A percentile compares a stretch with the other conserved stretches of the same genome.
These are phyloP conservation scores for Globisporangium lucens DNA, from an alignment of 352 stramenopile genomes.

Conservation along the genomic window DNA sequence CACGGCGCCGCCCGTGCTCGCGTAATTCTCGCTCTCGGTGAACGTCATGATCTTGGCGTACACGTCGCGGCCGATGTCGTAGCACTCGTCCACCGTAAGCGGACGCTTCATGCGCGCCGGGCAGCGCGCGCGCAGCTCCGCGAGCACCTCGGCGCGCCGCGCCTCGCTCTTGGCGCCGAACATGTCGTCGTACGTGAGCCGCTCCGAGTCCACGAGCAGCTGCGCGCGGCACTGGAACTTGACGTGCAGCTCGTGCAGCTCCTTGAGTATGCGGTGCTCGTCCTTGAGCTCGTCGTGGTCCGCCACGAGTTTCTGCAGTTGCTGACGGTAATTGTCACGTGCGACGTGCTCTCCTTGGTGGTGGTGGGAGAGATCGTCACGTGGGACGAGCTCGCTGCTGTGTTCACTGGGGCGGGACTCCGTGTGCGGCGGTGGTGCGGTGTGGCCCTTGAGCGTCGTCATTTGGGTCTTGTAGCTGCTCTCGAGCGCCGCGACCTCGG, in stretches of 20 bases:
- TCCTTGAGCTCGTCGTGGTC: slow-evolving; percentile 20
- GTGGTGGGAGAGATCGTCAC: not conserved
- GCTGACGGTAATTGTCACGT: not conserved
- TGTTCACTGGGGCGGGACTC: not conserved
- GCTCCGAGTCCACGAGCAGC: slow-evolving; percentile 19
- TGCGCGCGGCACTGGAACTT: slow-evolving; percentile 31
- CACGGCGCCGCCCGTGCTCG: slow-evolving; percentile 22
- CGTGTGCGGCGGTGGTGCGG: not conserved
- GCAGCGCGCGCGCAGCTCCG: slow-evolving; percentile 3
- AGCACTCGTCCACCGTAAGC: slow-evolving; percentile 28
- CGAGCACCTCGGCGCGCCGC: slow-evolving; percentile 6
- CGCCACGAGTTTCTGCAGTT: slow-evolving; percentile 22
- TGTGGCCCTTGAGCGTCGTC: slow-evolving; percentile 8
- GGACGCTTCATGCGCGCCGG: slow-evolving; percentile 23
- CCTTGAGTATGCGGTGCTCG: slow-evolving; percentile 23
- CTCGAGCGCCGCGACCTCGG: slow-evolving; percentile 28
- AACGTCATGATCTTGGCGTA: slow-evolving; percentile 30
- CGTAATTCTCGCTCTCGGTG: slow-evolving; percentile 19
- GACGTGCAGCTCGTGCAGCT: slow-evolving; percentile 19
- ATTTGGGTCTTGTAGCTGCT: slow-evolving; percentile 25
- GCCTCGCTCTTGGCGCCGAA: slow-evolving; percentile 8
- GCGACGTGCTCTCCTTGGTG: not conserved
- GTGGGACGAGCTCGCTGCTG: not conserved
- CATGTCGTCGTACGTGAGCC: not conserved
- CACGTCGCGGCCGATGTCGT: slow-evolving; percentile 24